Conservation (phyloP, 805 yeast species). For the Ogataea degrootiae region DNA sequence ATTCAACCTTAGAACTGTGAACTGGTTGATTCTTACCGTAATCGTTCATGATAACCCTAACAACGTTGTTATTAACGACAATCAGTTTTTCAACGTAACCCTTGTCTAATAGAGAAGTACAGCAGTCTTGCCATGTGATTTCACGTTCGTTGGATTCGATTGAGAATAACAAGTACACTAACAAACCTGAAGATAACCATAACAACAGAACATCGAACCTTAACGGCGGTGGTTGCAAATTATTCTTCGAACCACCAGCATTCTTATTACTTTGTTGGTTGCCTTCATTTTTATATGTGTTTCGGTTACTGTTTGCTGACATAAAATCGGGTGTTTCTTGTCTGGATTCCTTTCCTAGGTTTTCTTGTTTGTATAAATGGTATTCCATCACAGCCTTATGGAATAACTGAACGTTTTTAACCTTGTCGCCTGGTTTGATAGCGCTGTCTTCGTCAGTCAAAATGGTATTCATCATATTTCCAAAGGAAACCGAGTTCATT, state of each 20-base stretch:
- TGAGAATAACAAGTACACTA: conserved; percentile 14
- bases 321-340: too few species aligned
- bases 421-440: conserved; percentile 24
- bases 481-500: conserved; percentile 25
- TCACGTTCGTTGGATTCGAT: conserved; percentile 25
- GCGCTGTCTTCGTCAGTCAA: conserved; percentile 20
- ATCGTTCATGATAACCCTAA: conserved; percentile 59
- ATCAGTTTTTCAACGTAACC: conserved; percentile 71
- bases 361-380: conserved; percentile 24
- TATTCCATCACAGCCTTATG: conserved; percentile 28
- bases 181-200: conserved; percentile 16
- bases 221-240: conserved; percentile 6
- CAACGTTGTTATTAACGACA: conserved; percentile 69
- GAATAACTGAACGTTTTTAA: conserved; percentile 27
- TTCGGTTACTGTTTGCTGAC: too few species aligned
- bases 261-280: too few species aligned
- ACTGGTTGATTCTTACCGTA: conserved; percentile 32
- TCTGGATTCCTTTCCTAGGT: too few species aligned
- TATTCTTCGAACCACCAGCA: too few species aligned
- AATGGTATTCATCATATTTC: conserved; percentile 24
- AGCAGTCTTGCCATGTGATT: conserved; percentile 66
- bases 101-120: conserved; percentile 67
- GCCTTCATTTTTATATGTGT: too few species aligned
- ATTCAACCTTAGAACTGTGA: conserved; percentile 24
- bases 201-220: conserved; percentile 18